Evolutionary conservation across 768 basidiomycete genomes (phyloP).

Genomic region (Chiua virens): DNA sequence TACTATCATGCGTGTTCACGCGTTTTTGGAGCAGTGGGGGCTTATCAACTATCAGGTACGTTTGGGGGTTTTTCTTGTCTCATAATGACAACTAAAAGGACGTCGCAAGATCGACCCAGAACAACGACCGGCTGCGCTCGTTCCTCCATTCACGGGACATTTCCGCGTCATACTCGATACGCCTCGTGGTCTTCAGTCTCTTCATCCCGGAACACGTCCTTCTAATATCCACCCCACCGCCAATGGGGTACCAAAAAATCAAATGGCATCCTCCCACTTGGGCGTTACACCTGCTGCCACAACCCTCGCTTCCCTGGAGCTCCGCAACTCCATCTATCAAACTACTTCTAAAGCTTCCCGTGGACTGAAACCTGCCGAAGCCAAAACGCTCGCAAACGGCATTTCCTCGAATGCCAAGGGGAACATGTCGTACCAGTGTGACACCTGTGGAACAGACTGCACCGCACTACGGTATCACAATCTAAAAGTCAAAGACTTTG

Average conservation of each 20-base stretch:
- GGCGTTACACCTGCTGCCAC: conserved; percentile 21
- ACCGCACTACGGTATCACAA: conserved; percentile 87
- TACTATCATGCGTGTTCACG: conserved; percentile 98
- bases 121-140: conserved; percentile 88
- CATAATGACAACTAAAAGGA: conserved; percentile 4
- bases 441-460: conserved; percentile 95
- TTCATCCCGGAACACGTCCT: conserved; percentile 79
- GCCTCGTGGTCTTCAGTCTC: conserved; percentile 91
- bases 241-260: conserved; percentile 48
- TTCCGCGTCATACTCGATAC: conserved; percentile 98
- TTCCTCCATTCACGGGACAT: conserved; percentile 97
- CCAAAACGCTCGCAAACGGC: conserved; percentile 58
- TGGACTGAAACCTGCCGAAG: conserved; percentile 66
- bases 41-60: conserved; percentile 96
- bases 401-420: conserved; percentile 45
- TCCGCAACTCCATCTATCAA: conserved; percentile 86
- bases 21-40: conserved; percentile 98
- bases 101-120: conserved; percentile 88
- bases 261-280: conserved; percentile 20
- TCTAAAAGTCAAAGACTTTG: conserved; percentile 88
- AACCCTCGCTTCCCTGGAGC: conserved; percentile 76
- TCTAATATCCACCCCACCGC: conserved; percentile 42
- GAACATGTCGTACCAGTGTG: conserved; percentile 70
- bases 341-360: conserved; percentile 83
- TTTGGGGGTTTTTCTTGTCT: background rate